Percentiles rank a stretch among this genome's conserved stretches.
These are phyloP conservation scores for Coemansia sp. DNA, from an alignment of 192 early-diverging fungal species.

Conservation along the genomic window DNA sequence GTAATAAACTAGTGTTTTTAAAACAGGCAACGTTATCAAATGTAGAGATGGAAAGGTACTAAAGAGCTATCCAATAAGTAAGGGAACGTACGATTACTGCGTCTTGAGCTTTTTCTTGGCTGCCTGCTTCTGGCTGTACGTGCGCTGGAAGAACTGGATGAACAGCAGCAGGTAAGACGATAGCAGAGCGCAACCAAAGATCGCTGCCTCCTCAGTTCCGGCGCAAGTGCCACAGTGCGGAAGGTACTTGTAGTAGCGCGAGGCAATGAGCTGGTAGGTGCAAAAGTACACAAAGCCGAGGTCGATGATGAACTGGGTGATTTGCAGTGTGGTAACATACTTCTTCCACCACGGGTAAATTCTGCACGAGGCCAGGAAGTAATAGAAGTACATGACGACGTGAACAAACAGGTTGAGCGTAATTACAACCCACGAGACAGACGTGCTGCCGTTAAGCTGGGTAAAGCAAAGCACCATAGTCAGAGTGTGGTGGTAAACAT, in stretches of 20 bases:
- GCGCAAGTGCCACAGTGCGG: conserved; percentile 68
- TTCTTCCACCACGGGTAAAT: conserved; percentile 91
- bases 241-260: conserved; percentile 59
- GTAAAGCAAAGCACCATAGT: conserved; percentile 84
- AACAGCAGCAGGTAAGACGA: conserved; percentile 83
- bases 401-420: conserved; percentile 84
- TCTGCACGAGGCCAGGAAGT: conserved; percentile 73
- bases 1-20: conserved; percentile 2
- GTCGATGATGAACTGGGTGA: conserved; percentile 87
- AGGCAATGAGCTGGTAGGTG: conserved; percentile 79
- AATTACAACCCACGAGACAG: conserved; percentile 63
- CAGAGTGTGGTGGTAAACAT: conserved; percentile 90
- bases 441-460: conserved; percentile 70
- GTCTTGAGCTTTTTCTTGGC: conserved; percentile 46
- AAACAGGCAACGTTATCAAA: not conserved
- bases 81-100: conserved; percentile 22
- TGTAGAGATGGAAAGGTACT: not conserved
- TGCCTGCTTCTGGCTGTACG: conserved; percentile 63
- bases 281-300: conserved; percentile 81
- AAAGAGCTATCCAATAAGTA: conserved; percentile 2
- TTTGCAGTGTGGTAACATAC: conserved; percentile 87
- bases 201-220: conserved; percentile 73
- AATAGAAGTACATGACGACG: conserved; percentile 91
- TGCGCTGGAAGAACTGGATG: conserved; percentile 84
- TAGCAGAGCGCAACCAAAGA: conserved; percentile 77